Conservation (phyloP, 2,329 filamentous ascomycete species). For the Remersonia thermophila region DNA sequence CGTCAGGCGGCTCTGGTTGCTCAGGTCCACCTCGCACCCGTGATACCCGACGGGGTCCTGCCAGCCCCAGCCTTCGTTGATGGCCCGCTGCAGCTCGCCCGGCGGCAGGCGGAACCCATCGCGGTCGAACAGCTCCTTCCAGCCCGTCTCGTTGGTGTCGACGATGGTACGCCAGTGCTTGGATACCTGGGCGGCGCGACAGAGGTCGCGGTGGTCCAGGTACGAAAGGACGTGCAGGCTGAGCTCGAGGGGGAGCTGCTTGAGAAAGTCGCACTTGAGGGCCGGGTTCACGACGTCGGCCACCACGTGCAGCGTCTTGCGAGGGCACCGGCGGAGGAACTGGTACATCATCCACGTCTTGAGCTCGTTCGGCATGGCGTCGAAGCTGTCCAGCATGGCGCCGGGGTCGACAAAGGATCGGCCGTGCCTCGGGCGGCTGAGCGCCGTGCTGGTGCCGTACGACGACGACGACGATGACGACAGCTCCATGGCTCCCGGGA, state of each 20-base stretch:
- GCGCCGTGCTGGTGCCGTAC: no score
- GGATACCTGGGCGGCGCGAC: conserved; percentile 82
- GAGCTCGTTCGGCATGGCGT: conserved; percentile 80
- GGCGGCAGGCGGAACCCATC: conserved; percentile 70
- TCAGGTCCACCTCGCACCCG: conserved; percentile 72
- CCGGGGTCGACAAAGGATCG: conserved; percentile 60
- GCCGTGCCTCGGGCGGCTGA: no score
- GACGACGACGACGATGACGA: conserved; percentile 3
- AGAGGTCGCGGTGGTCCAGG: conserved; percentile 75
- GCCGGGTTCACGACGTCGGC: conserved; percentile 87
- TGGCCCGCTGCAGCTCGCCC: conserved; percentile 75
- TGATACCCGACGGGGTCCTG: conserved; percentile 69
- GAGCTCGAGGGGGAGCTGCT: conserved; percentile 71
- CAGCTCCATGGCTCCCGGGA: conserved; percentile 17
- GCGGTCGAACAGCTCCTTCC: conserved; percentile 81
- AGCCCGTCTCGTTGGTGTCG: conserved; percentile 86
- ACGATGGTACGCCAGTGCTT: conserved; percentile 86
- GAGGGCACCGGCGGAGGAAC: conserved; percentile 73
- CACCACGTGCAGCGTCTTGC: conserved; percentile 79
- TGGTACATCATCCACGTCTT: conserved; percentile 97
- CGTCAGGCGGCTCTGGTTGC: conserved; percentile 40
- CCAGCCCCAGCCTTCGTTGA: conserved; percentile 93
- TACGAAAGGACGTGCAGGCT: conserved; percentile 80
- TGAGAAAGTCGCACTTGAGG: conserved; percentile 85
- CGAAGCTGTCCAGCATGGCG: conserved; percentile 77